Conservation (phyloP, 179 eudicot species). For the Gypsophila paniculata region DNA sequence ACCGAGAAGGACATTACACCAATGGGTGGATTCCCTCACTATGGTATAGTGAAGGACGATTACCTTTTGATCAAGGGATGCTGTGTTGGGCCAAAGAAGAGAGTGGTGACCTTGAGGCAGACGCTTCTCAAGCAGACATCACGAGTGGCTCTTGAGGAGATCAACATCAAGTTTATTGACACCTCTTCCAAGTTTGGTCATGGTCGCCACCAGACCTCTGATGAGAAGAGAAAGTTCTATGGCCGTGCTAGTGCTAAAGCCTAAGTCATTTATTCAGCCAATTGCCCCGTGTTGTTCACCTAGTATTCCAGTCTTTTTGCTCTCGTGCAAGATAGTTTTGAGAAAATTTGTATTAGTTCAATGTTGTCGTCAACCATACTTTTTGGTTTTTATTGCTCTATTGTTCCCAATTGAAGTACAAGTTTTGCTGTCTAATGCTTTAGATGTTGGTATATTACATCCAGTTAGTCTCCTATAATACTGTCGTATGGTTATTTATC, state of each 20-base stretch:
- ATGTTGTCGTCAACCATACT: conserved; percentile 17
- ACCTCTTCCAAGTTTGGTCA: conserved; percentile 48
- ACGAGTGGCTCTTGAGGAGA: conserved; percentile 40
- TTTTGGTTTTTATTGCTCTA: conserved; percentile 9
- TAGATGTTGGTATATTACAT: not conserved
- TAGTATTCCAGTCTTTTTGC: conserved; percentile 9
- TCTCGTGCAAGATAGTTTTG: conserved; percentile 15
- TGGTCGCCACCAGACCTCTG: conserved; percentile 41
- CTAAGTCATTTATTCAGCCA: conserved; percentile 21
- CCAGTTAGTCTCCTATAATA: too few species aligned
- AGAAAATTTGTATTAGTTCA: conserved; percentile 10
- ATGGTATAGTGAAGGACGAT: conserved; percentile 50
- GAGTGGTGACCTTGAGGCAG: conserved; percentile 46
- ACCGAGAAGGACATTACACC: conserved; percentile 46
- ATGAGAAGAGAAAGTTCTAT: conserved; percentile 34
- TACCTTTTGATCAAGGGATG: conserved; percentile 46
- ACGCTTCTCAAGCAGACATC: conserved; percentile 46
- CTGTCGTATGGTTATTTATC: conserved; percentile 29
- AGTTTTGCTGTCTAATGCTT: conserved; percentile 17
- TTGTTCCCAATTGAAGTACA: conserved; percentile 10
- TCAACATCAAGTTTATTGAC: conserved; percentile 42
- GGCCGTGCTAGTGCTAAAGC: conserved; percentile 28
- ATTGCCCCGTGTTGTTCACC: not conserved
- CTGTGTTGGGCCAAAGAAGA: conserved; percentile 46
- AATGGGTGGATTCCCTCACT: conserved; percentile 52